phyloP scores from a whole-genome alignment of 192 early-diverging fungal species.

The Backusella westeae region DNA sequence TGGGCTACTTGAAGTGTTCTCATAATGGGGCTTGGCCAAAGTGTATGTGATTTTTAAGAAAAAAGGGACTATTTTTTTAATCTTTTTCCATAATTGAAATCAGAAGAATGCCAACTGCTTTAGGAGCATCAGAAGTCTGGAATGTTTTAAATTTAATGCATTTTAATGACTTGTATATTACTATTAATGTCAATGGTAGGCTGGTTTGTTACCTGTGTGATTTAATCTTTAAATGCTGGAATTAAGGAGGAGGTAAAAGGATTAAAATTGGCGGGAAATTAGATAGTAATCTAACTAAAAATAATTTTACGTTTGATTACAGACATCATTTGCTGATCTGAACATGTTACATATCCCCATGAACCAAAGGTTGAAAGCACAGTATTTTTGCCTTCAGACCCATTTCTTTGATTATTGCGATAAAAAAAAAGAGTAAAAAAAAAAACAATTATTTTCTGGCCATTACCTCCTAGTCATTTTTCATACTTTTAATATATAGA shows the following conservation, averaged over 20 bases:
- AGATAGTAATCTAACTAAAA: too few relatives aligned
- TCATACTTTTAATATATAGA: neutral
- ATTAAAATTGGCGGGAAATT: neutral
- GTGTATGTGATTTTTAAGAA: neutral
- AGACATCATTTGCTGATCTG: neutral
- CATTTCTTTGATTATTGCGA: neutral
- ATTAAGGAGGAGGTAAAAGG: neutral
- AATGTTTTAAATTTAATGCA: neutral
- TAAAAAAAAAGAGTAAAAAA: too few relatives aligned
- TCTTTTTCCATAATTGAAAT: neutral
- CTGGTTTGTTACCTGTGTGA: neutral
- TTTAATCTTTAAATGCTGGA: neutral
- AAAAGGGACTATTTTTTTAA: neutral
- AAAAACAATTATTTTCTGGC: neutral
- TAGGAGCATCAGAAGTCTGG: neutral
- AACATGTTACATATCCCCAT: too few relatives aligned
- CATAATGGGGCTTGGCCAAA: too few relatives aligned
- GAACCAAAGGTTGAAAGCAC: neutral
- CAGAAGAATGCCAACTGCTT: neutral
- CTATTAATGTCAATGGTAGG: neutral
- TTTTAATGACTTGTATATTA: neutral
- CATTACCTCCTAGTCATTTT: neutral
- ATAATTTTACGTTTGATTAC: neutral
- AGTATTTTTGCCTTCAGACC: neutral
- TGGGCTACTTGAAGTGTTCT: too few relatives aligned